Percentiles rank a stretch among this genome's conserved stretches.
Evolutionary conservation across 2,329 filamentous ascomycete genomes (phyloP).

Genomic region (Hypoxylon sp.): DNA sequence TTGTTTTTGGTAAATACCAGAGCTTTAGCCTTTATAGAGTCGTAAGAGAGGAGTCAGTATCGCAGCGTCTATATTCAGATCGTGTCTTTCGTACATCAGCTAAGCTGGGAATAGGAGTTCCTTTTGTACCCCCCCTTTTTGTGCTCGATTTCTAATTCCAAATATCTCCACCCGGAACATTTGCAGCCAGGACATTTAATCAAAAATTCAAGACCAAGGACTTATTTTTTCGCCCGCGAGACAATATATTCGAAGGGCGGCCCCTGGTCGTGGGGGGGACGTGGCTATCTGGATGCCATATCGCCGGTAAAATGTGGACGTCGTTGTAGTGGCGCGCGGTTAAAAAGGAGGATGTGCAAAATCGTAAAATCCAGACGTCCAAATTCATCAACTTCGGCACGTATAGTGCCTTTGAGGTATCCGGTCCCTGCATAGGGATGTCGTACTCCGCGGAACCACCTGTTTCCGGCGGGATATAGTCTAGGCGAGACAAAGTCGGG

Average conservation of each 20-base stretch:
- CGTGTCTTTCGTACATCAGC: constrained; percentile 25
- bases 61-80: constrained; percentile 13
- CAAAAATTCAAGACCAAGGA: constrained; percentile 30
- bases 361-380: constrained; percentile 29
- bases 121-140: constrained; percentile 41
- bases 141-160: constrained; percentile 39
- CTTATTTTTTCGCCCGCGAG: constrained; percentile 34
- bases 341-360: constrained; percentile 38
- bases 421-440: constrained; percentile 37
- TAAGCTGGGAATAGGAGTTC: constrained; percentile 32
- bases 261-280: constrained; percentile 36
- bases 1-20: neutral
- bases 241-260: constrained; percentile 42
- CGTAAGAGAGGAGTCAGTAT: constrained; percentile 3
- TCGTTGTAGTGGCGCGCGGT: constrained; percentile 37
- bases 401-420: constrained; percentile 19
- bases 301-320: constrained; percentile 45
- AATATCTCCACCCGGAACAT: constrained; percentile 34
- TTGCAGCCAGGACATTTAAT: constrained; percentile 34
- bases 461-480: constrained; percentile 43
- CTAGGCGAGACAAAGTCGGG: constrained; percentile 31
- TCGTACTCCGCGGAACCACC: constrained; percentile 32
- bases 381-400: constrained; percentile 36
- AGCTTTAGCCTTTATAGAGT: neutral
- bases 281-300: constrained; percentile 33